Conservation (phyloP, 176 grass and related monocot genomes). For the Oryza brachyantha region DNA sequence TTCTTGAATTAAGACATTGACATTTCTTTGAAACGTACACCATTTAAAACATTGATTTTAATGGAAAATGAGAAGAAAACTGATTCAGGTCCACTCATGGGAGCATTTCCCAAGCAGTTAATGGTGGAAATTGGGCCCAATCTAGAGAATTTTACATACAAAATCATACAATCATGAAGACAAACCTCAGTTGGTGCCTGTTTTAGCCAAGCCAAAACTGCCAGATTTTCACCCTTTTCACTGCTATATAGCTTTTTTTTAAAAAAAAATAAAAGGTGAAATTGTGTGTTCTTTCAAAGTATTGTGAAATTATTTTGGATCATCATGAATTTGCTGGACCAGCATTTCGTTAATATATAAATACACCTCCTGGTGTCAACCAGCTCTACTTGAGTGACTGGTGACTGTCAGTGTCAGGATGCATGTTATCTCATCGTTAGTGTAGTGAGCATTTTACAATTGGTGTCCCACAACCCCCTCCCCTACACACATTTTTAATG, state of each 20-base stretch:
- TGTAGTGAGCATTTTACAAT: neutral
- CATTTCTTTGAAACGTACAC: neutral
- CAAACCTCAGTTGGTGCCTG: neutral
- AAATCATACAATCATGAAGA: neutral
- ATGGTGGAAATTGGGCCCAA: neutral
- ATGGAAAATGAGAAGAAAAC: neutral
- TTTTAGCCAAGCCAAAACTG: neutral
- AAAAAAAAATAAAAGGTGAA: neutral
- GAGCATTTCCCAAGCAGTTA: conserved; percentile 4
- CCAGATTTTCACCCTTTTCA: neutral
- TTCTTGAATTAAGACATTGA: neutral
- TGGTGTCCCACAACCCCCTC: too few species aligned
- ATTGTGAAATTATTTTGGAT: neutral
- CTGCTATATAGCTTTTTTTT: neutral
- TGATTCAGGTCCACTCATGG: neutral
- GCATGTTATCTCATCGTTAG: neutral
- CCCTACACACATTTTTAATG: too few species aligned
- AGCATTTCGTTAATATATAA: neutral
- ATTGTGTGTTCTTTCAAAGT: neutral
- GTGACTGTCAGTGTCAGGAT: neutral
- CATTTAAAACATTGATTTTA: neutral
- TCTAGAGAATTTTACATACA: neutral
- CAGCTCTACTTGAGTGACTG: conserved; percentile 8
- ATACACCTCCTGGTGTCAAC: neutral
- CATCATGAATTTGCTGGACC: neutral